Evolutionary conservation across 176 grass and related monocot species (phyloP).

Genomic region (Zoysia japonica): DNA sequence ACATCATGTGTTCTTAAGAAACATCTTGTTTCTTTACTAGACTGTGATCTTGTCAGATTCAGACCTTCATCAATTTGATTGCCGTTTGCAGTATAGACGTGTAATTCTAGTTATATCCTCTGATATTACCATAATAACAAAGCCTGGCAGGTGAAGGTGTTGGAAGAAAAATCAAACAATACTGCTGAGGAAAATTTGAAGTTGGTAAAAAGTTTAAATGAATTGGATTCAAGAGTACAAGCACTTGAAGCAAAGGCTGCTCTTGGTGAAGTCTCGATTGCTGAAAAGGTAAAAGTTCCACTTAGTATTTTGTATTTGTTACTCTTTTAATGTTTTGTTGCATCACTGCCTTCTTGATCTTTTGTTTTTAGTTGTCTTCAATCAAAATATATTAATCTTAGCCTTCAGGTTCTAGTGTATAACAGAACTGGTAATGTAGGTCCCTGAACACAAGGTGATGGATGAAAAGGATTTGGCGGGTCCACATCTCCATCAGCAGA

Average conservation of each 20-base stretch:
- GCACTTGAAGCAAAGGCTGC: constrained; percentile 55
- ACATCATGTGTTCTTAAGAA: not conserved
- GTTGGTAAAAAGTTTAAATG: constrained; percentile 55
- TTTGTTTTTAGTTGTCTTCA: constrained; percentile 15
- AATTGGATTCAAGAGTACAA: constrained; percentile 65
- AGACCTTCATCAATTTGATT: constrained; percentile 9
- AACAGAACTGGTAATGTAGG: constrained; percentile 32
- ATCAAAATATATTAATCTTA: not conserved
- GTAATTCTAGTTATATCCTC: constrained; percentile 38
- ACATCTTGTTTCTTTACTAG: constrained; percentile 22
- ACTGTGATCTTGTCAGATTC: constrained; percentile 35
- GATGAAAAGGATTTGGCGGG: constrained; percentile 18
- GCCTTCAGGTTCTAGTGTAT: constrained; percentile 22
- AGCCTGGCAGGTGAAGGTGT: constrained; percentile 83
- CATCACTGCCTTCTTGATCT: constrained; percentile 12
- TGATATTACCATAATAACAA: constrained; percentile 79
- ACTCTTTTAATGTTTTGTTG: constrained; percentile 2
- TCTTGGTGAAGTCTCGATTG: constrained; percentile 39
- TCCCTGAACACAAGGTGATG: constrained; percentile 18
- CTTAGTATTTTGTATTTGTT: not conserved
- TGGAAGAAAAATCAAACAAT: constrained; percentile 64
- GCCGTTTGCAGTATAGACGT: constrained; percentile 17
- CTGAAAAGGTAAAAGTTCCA: constrained; percentile 43
- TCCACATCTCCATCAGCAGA: constrained; percentile 31
- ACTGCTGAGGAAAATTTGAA: constrained; percentile 51